These are phyloP conservation scores for Cyclospora cayetanensis DNA, from an alignment of 169 alveolate species.

Conservation along the genomic window DNA sequence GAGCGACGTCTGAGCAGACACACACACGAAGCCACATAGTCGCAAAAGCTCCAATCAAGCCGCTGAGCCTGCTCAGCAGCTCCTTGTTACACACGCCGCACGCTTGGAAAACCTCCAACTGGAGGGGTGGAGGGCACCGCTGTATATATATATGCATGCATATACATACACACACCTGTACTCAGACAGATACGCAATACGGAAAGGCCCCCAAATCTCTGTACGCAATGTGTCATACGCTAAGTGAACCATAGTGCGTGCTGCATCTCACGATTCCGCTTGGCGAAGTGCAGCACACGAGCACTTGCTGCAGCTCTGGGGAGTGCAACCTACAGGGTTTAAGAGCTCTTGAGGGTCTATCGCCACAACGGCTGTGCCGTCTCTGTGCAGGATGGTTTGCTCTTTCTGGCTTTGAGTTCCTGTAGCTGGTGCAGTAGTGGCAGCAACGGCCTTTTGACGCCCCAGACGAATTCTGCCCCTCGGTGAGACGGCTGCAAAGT, in stretches of 20 bases:
- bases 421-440: not conserved
- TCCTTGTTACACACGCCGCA: not conserved
- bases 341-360: constrained; percentile 8
- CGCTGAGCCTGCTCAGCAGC: not conserved
- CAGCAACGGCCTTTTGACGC: not conserved
- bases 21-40: too few relatives aligned
- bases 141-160: not conserved
- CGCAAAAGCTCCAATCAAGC: not conserved
- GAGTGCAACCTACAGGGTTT: constrained; percentile 36
- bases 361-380: constrained; percentile 51
- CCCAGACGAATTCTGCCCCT: not conserved
- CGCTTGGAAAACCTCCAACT: not conserved
- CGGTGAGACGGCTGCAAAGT: not conserved
- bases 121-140: not conserved
- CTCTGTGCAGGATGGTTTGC: constrained; percentile 16
- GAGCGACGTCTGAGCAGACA: not conserved
- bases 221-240: too few relatives aligned
- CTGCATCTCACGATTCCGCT: too few relatives aligned
- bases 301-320: not conserved
- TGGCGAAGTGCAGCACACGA: too few relatives aligned
- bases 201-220: too few relatives aligned
- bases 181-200: too few relatives aligned
- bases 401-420: not conserved
- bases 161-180: not conserved
- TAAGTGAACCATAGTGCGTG: too few relatives aligned